Percentiles rank a stretch among this genome's conserved stretches.
Conservation (phyloP, 2,329 filamentous ascomycete genomes). For the Penicillium sp. region DNA sequence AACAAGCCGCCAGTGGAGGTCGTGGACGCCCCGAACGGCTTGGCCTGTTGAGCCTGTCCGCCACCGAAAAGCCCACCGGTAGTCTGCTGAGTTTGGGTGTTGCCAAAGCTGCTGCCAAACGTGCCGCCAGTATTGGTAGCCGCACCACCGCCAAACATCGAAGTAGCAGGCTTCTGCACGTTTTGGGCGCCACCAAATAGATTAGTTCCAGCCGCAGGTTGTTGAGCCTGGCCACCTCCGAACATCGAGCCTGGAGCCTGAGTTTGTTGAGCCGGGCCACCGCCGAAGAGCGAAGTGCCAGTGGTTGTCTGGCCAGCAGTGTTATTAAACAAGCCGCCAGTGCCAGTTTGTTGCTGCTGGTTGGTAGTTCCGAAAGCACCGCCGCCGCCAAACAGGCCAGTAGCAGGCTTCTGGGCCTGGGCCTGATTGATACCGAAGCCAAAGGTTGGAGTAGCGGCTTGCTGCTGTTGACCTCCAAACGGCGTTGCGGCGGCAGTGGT, state of each 20-base stretch:
- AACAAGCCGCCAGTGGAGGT: conserved; percentile 55
- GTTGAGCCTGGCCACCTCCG: conserved; percentile 42
- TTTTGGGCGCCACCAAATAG: conserved; percentile 53
- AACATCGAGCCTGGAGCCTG: conserved; percentile 44
- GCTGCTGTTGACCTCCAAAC: conserved; percentile 52
- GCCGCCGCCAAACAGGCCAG: conserved; percentile 47
- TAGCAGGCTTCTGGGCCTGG: conserved; percentile 41
- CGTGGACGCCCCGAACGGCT: conserved; percentile 59
- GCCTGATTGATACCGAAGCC: conserved; percentile 45
- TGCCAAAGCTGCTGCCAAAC: conserved; percentile 51
- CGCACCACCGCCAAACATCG: conserved; percentile 30
- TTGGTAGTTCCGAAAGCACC: conserved; percentile 52
- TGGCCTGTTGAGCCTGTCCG: conserved; percentile 58
- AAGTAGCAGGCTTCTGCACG: conserved; percentile 32
- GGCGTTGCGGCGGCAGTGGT: conserved; percentile 46
- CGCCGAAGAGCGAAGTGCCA: conserved; percentile 45
- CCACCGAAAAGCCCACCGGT: conserved; percentile 52
- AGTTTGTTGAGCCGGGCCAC: conserved; percentile 47
- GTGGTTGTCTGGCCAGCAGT: conserved; percentile 29
- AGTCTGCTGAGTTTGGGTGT: conserved; percentile 51
- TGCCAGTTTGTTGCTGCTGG: conserved; percentile 49
- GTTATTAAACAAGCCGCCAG: conserved; percentile 54
- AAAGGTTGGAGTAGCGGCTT: conserved; percentile 45
- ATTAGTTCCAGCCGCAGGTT: conserved; percentile 48
- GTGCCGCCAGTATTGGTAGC: conserved; percentile 33